These are phyloP conservation scores for Orychophragmus violaceus DNA, from an alignment of 345 rosid genomes.

Conservation along the genomic window DNA sequence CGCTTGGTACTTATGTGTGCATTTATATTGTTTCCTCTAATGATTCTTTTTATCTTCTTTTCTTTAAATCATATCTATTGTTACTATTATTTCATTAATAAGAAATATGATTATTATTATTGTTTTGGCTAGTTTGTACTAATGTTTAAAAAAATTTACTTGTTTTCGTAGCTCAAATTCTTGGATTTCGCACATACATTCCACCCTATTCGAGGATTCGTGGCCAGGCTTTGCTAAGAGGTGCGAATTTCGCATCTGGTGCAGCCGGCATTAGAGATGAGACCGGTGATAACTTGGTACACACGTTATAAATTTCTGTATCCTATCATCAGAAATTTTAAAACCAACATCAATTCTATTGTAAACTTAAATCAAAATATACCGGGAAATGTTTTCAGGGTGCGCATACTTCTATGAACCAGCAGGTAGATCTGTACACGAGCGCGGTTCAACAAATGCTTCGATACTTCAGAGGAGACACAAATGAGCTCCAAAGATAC, in stretches of 20 bases:
- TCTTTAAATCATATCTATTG: not conserved
- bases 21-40: not conserved
- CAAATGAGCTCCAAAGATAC: slow-evolving; percentile 39
- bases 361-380: not conserved
- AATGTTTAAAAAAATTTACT: not conserved
- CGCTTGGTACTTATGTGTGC: slow-evolving; percentile 41
- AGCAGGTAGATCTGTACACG: slow-evolving; percentile 45
- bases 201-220: slow-evolving; percentile 59
- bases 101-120: not conserved
- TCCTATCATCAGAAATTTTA: not conserved
- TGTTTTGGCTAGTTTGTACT: not conserved
- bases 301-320: not conserved
- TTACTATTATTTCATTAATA: too few relatives aligned
- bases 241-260: slow-evolving; percentile 84
- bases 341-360: not conserved
- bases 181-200: slow-evolving; percentile 58
- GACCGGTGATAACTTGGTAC: slow-evolving; percentile 80
- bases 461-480: slow-evolving; percentile 62
- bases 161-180: slow-evolving; percentile 50
- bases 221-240: slow-evolving; percentile 46
- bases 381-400: slow-evolving; percentile 43
- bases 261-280: slow-evolving; percentile 90
- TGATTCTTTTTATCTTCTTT: not conserved
- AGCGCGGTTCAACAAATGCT: slow-evolving; percentile 47
- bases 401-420: slow-evolving; percentile 69